A percentile compares a stretch with the other conserved stretches of the same genome.
Conservation (phyloP, 192 early-diverging fungal species). For the Phycomyces nitens region DNA sequence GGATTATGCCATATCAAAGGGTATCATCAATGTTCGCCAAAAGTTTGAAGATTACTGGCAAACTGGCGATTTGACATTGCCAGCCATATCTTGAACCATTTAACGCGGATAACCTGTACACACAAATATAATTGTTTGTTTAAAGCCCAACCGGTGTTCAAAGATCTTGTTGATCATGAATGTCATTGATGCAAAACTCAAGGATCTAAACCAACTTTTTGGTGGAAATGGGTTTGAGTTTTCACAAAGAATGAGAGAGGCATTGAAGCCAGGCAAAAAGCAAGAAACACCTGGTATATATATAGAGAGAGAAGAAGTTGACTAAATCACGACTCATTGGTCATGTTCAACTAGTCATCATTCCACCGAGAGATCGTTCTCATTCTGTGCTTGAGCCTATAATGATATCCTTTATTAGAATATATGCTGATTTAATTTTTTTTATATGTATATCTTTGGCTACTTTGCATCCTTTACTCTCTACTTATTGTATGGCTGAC, state of each 20-base stretch:
- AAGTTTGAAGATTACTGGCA: conserved; percentile 67
- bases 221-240: not conserved
- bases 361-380: not conserved
- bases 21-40: conserved; percentile 79
- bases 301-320: not conserved
- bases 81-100: no score
- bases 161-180: not conserved
- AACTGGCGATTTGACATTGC: conserved; percentile 7
- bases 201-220: not conserved
- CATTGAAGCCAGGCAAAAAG: not conserved
- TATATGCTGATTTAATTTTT: no score
- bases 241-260: not conserved
- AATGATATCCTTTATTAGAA: conserved; percentile 14
- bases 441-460: not conserved
- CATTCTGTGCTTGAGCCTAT: not conserved
- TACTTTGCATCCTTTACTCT: not conserved
- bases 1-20: conserved; percentile 64
- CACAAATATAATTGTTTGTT: not conserved
- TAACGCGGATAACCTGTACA: not conserved
- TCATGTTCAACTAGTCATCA: not conserved
- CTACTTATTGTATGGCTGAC: not conserved
- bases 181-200: not conserved
- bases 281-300: not conserved
- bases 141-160: not conserved
- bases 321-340: not conserved